A percentile compares a stretch with the other conserved stretches of the same genome.
Conservation (phyloP, 371 early-diverging fungal genomes). For the Mortierella sp. region DNA sequence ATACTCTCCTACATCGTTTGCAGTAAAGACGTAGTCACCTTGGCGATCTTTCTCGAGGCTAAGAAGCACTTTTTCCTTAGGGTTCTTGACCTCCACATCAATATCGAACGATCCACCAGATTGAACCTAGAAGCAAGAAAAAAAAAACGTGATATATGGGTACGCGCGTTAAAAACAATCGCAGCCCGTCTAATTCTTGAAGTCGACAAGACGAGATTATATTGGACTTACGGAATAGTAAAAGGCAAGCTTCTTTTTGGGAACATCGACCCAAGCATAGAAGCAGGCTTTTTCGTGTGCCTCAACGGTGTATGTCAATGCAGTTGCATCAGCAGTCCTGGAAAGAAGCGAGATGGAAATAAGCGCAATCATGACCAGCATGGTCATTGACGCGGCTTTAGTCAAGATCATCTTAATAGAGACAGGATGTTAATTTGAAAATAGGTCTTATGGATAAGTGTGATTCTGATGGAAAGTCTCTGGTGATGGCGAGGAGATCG, state of each 20-base stretch:
- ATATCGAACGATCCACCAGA: conserved; percentile 94
- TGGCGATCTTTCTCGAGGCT: conserved; percentile 86
- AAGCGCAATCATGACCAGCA: conserved; percentile 84
- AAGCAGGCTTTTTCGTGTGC: conserved; percentile 90
- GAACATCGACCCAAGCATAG: conserved; percentile 73
- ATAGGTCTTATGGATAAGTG: background rate
- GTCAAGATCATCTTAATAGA: conserved; percentile 4
- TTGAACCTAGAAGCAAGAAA: conserved; percentile 76
- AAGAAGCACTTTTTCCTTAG: conserved; percentile 71
- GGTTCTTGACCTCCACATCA: conserved; percentile 89
- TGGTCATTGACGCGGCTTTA: conserved; percentile 3
- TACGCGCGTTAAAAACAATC: background rate
- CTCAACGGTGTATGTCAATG: conserved; percentile 88
- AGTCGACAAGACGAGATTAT: background rate
- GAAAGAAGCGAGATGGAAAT: conserved; percentile 58
- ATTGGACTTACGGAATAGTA: conserved; percentile 91
- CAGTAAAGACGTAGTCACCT: conserved; percentile 91
- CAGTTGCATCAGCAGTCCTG: conserved; percentile 56
- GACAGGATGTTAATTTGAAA: background rate
- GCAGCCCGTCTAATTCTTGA: background rate
- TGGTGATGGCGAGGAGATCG: background rate
- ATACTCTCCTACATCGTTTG: conserved; percentile 87
- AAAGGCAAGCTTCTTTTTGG: conserved; percentile 25
- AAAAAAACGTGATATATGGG: background rate
- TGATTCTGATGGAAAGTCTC: background rate